These are phyloP conservation scores for Amanita pseudoporphyria DNA, from an alignment of 768 basidiomycete genomes.

Conservation along the genomic window DNA sequence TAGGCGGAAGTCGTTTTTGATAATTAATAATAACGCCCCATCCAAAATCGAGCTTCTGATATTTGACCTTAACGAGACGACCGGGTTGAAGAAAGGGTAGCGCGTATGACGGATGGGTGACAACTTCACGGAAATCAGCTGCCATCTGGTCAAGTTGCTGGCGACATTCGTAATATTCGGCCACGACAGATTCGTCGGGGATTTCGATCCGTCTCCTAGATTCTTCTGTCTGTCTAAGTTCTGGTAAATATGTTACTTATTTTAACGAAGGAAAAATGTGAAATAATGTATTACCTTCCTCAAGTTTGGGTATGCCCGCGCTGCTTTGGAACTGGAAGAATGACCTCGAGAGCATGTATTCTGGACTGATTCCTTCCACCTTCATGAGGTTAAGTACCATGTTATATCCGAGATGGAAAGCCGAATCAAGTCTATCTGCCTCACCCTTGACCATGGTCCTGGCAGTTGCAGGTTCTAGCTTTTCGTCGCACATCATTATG, in stretches of 20 bases:
- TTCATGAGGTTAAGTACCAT: slow-evolving; percentile 99
- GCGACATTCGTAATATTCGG: slow-evolving; percentile 89
- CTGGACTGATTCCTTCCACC: slow-evolving; percentile 96
- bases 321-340: slow-evolving; percentile 99
- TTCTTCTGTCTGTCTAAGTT: slow-evolving; percentile 67
- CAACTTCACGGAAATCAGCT: slow-evolving; percentile 82
- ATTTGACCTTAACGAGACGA: slow-evolving; percentile 83
- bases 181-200: slow-evolving; percentile 73
- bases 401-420: slow-evolving; percentile 98
- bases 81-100: slow-evolving; percentile 90
- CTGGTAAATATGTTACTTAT: slow-evolving; percentile 30
- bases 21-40: slow-evolving; percentile 96
- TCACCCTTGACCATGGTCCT: slow-evolving; percentile 98
- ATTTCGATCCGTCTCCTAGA: slow-evolving; percentile 55
- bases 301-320: slow-evolving; percentile 76
- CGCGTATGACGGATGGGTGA: slow-evolving; percentile 94
- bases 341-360: slow-evolving; percentile 95
- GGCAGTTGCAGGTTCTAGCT: slow-evolving; percentile 84
- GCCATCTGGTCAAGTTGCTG: slow-evolving; percentile 87
- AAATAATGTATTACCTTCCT: slow-evolving; percentile 52
- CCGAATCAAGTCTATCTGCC: slow-evolving; percentile 93
- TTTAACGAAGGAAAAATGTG: neutral
- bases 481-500: slow-evolving; percentile 99
- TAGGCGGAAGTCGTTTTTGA: slow-evolving; percentile 77
- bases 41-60: slow-evolving; percentile 84